Percentiles rank a stretch among this genome's conserved stretches.
Conservation (phyloP, 2,329 filamentous ascomycete species). For the Samsoniella hepiali region DNA sequence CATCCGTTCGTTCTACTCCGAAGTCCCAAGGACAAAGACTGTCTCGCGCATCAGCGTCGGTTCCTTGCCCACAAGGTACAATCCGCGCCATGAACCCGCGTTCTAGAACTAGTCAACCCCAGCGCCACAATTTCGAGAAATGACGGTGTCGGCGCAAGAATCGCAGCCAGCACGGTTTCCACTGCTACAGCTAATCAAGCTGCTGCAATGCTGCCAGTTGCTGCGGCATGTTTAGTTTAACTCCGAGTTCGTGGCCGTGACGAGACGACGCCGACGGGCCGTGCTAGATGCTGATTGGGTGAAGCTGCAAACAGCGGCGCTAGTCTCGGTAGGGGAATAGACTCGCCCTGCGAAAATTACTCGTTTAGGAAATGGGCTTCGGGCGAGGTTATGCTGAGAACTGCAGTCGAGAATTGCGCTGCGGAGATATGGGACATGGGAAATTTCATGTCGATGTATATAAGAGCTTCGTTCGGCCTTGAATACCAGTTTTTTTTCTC, state of each 20-base stretch:
- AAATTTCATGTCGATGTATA: neutral
- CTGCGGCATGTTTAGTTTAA: neutral
- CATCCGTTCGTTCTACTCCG: neutral
- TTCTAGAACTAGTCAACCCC: neutral
- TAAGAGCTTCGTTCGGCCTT: neutral
- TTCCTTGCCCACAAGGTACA: neutral
- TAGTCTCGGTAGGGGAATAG: neutral
- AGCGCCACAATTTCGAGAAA: too few species aligned
- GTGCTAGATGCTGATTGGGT: neutral
- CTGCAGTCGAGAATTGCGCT: neutral
- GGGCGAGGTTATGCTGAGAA: neutral
- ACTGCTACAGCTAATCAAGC: too few species aligned
- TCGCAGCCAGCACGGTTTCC: neutral
- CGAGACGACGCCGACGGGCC: neutral
- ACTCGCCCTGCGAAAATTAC: slow-evolving; percentile 10
- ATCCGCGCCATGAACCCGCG: neutral
- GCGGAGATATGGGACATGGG: neutral
- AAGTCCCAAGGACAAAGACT: neutral
- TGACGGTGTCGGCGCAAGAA: neutral
- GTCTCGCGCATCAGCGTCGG: neutral
- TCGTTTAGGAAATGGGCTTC: slow-evolving; percentile 2
- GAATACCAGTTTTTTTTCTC: neutral
- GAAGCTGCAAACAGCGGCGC: neutral
- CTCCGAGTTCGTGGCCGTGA: neutral
- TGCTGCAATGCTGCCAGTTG: too few species aligned